These are phyloP conservation scores for Cladosporium cucumerinum DNA, from an alignment of 2,329 filamentous ascomycete genomes.

Conservation along the genomic window DNA sequence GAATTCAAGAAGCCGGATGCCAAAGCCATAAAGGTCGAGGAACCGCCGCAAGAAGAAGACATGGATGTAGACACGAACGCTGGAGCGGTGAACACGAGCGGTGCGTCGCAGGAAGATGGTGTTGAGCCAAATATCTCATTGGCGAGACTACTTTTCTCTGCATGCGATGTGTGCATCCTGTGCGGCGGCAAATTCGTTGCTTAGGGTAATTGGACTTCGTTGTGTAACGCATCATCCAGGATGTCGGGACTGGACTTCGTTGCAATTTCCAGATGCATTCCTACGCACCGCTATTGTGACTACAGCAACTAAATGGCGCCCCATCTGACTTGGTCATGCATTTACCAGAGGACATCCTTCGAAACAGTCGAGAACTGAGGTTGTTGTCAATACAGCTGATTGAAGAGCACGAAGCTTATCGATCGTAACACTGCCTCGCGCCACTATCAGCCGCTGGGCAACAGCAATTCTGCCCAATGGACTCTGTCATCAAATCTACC, in stretches of 20 bases:
- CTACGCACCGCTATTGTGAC: slow-evolving; percentile 16
- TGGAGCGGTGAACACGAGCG: neutral
- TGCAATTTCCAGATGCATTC: slow-evolving; percentile 24
- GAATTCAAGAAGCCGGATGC: neutral
- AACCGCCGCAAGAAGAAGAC: slow-evolving; percentile 3
- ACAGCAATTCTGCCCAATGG: slow-evolving; percentile 12
- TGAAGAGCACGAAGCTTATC: neutral
- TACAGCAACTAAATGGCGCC: neutral
- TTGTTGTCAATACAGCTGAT: neutral
- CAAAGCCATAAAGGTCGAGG: slow-evolving; percentile 17
- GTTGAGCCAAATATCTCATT: slow-evolving; percentile 26
- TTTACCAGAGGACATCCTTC: neutral
- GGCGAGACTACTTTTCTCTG: slow-evolving; percentile 34
- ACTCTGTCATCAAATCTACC: neutral
- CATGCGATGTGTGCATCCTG: slow-evolving; percentile 37
- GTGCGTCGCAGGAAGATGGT: neutral
- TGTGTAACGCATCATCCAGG: slow-evolving; percentile 13
- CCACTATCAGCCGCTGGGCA: neutral
- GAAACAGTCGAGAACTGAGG: neutral
- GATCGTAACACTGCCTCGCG: neutral
- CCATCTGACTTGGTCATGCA: neutral
- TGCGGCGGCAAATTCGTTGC: slow-evolving; percentile 38
- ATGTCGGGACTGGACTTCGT: slow-evolving; percentile 13
- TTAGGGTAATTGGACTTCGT: slow-evolving; percentile 18
- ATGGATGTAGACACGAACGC: neutral